Percentiles rank a stretch among this genome's conserved stretches.
phyloP scores from a whole-genome alignment of 495 filamentous ascomycete species.

The Penicillium paxilli region DNA sequence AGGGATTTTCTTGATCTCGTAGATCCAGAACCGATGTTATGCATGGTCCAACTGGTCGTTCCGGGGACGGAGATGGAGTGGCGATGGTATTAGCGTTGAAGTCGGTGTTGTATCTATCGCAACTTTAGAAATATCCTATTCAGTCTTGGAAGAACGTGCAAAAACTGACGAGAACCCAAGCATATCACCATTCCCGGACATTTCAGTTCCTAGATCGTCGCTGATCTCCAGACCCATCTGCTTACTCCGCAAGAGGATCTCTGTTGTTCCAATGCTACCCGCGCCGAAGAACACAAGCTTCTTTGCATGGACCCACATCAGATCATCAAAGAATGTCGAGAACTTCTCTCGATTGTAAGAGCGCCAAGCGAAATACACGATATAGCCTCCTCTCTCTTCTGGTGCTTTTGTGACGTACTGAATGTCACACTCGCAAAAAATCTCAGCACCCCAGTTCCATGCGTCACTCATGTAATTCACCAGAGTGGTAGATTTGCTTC shows the following conservation, averaged over 20 bases:
- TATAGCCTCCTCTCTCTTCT: constrained; percentile 51
- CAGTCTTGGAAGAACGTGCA: neutral
- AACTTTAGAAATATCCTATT: neutral
- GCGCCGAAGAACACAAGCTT: constrained; percentile 39
- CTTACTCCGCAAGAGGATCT: neutral
- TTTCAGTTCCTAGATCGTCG: neutral
- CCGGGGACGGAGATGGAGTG: neutral
- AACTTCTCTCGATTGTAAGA: constrained; percentile 58
- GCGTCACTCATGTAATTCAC: constrained; percentile 71
- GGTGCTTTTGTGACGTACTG: constrained; percentile 58
- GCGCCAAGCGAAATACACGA: constrained; percentile 67
- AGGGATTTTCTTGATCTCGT: neutral
- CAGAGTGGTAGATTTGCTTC: constrained; percentile 63
- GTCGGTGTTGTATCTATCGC: neutral
- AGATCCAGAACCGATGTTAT: neutral
- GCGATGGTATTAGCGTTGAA: neutral
- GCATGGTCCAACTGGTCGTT: neutral
- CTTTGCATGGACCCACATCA: constrained; percentile 70
- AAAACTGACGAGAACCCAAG: neutral
- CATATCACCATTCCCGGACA: neutral
- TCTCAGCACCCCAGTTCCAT: constrained; percentile 74
- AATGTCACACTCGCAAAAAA: constrained; percentile 73
- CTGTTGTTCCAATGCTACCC: neutral
- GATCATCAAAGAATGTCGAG: constrained; percentile 54
- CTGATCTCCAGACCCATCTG: neutral